Evolutionary conservation across 176 grass and related monocot species (phyloP), one percentile per base, ranked within the genome.

Genomic region (Elymus sibiricus): DNA sequence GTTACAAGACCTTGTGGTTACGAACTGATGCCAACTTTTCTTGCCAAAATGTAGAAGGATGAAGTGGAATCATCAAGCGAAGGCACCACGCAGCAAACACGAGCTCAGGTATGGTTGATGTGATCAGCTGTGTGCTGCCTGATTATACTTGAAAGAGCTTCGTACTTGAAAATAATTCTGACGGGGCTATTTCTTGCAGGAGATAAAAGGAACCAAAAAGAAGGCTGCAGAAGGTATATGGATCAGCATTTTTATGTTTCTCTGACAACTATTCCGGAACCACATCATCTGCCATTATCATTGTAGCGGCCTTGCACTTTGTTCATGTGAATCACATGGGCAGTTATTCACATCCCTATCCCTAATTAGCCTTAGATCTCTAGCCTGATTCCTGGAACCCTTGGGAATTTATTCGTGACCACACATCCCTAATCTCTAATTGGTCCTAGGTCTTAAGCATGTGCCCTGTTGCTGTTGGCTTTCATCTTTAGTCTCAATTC

Each of bases 41-140:
- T 86, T 75, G 12, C 16, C 28, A 16, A 81, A 81, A 80, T 80
- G 60, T 43, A 95, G 74, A 76, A 55, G 93, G 88, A 80, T 46
- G 86, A 86, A 68, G 81, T 78, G 26, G 88, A 86, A 81, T 70
- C 82, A 82, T 78, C 90, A 75, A 83, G 79, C 64, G 87, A 79
- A 79, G 86, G 83, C 74, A 81, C 44, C 34, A 70, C 60, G 70
- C 75, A 78, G 22, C 76, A 79, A 86, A 7, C 83, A 84, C 42
- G 25, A 31, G 21, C 79, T 46, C 85, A 87, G 88, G 93, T 95
- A 27, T 80, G 82, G 53, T 25, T 77, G 7, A 68, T 59, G 39
- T 88, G 37, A 21, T 88, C 34, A 58, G 44, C 46, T 74, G 4
- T 15, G 1, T 55, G 59, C 77, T 88, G 25, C 32, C 40, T 66